Evolutionary conservation across 805 yeast species (phyloP), one percentile per base, ranked within the genome.

Genomic region (Yamadazyma phyllophila): DNA sequence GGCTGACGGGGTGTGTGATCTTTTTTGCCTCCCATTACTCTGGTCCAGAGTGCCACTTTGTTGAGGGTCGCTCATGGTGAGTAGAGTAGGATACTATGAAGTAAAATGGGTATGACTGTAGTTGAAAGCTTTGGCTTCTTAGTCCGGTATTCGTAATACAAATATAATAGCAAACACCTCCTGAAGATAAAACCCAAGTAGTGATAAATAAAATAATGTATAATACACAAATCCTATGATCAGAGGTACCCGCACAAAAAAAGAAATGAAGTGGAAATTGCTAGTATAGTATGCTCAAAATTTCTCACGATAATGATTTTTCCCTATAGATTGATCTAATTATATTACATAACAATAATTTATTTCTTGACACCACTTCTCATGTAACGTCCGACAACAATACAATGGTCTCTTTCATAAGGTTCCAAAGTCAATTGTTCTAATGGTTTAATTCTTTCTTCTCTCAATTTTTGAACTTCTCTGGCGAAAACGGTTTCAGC

Each of bases 401-500:
- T 88, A 85, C 98, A 92, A 78, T 94, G 99, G 69, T 94, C 99
- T 81, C 99, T 89, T 82, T 94, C 99, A 76, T 94, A 94, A 71
- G 99, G 99, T 80, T 92, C 99, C 73, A 94, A 82, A 45, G 99
- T 94, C 73, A 94, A 83, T 80, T 94, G 99, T 77, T 94, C 99
- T 65, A 91, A 77, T 54, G 99, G 99, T 78, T 94, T 94, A 73
- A 94, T 88, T 73, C 96, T 85, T 80, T 94, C 99, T 76, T 92
- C 98, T 77, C 99, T 85, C 76, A 94, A 83, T 74, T 94, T 94
- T 76, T 94, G 97, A 50, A 94, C 97, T 78, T 94, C 99, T 79
- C 98, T 88, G 51, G 99, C 98, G 66, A 94, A 94, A 55, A 94
- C 99, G 50, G 97, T 91, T 80, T 94, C 98, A 57, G 99, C 99